Evolutionary conservation across 176 grass and related monocot species (phyloP).

Genomic region (Aegilops bicornis): DNA sequence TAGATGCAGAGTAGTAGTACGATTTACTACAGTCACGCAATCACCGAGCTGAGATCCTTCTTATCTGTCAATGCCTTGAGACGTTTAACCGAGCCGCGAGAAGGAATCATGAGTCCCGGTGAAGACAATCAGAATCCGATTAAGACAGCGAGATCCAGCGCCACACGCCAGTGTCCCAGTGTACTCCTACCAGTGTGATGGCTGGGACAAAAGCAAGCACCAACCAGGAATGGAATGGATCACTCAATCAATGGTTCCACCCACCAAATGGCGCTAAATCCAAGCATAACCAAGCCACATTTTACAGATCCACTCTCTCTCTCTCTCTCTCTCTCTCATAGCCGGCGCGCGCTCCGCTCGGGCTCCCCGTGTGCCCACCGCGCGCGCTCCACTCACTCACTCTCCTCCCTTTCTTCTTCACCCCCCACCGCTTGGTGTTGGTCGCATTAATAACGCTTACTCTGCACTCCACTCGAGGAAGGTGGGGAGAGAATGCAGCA

Average conservation of each 20-base stretch:
- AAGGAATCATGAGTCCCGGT: too few species aligned
- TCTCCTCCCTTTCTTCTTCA: background rate
- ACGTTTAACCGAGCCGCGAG: too few species aligned
- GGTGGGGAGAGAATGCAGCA: slow-evolving; percentile 27
- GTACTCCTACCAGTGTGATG: too few species aligned
- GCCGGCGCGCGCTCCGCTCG: background rate
- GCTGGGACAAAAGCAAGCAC: background rate
- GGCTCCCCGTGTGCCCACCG: background rate
- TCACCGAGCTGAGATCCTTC: too few species aligned
- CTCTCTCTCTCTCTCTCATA: too few species aligned
- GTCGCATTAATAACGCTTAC: slow-evolving; percentile 31
- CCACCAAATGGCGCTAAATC: background rate
- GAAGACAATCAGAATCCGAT: too few species aligned
- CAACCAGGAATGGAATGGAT: background rate
- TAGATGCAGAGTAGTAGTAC: too few species aligned
- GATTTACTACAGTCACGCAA: too few species aligned
- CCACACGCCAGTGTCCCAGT: too few species aligned
- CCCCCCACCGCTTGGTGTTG: background rate
- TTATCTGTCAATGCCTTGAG: too few species aligned
- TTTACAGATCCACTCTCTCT: too few species aligned
- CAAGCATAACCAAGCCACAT: background rate
- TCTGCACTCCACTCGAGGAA: slow-evolving; percentile 30
- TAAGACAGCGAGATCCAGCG: background rate
- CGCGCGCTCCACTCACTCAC: background rate
- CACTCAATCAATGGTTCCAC: background rate